A percentile compares a stretch with the other conserved stretches of the same genome.
Conservation (phyloP, 371 early-diverging fungal species). For the Mucor sp. region DNA sequence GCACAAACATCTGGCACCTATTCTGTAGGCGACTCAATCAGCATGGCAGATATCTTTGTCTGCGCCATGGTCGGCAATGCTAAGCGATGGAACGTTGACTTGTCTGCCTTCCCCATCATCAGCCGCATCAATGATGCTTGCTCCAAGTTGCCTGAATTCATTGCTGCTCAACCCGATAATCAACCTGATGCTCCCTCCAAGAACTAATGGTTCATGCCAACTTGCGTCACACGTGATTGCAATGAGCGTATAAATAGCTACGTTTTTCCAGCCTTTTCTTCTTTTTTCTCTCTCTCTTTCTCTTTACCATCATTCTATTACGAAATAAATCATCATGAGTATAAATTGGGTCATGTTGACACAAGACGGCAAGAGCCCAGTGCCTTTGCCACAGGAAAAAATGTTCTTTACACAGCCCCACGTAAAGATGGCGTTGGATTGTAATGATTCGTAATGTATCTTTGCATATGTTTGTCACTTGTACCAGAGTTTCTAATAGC, state of each 20-base stretch:
- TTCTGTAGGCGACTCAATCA: conserved; percentile 81
- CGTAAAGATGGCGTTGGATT: conserved; percentile 41
- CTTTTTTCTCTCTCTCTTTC: neutral
- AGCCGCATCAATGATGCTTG: conserved; percentile 56
- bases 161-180: conserved; percentile 63
- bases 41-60: conserved; percentile 84
- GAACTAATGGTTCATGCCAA: conserved; percentile 7
- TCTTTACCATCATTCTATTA: neutral
- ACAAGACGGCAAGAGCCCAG: conserved; percentile 34
- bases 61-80: conserved; percentile 87
- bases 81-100: conserved; percentile 69
- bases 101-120: conserved; percentile 72
- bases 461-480: neutral
- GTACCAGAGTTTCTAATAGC: neutral
- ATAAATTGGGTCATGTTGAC: conserved; percentile 58
- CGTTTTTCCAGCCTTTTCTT: neutral
- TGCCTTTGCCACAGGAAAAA: conserved; percentile 57
- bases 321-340: conserved; percentile 38
- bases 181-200: conserved; percentile 76
- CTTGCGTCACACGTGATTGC: neutral
- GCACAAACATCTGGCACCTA: conserved; percentile 67
- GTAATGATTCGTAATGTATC: conserved; percentile 31
- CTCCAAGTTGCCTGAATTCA: conserved; percentile 66
- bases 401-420: conserved; percentile 37
- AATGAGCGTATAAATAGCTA: neutral